A percentile compares a stretch with the other conserved stretches of the same genome.
Evolutionary conservation across 164 flowering plant genomes (phyloP).

Genomic region (Umbellularia californica): DNA sequence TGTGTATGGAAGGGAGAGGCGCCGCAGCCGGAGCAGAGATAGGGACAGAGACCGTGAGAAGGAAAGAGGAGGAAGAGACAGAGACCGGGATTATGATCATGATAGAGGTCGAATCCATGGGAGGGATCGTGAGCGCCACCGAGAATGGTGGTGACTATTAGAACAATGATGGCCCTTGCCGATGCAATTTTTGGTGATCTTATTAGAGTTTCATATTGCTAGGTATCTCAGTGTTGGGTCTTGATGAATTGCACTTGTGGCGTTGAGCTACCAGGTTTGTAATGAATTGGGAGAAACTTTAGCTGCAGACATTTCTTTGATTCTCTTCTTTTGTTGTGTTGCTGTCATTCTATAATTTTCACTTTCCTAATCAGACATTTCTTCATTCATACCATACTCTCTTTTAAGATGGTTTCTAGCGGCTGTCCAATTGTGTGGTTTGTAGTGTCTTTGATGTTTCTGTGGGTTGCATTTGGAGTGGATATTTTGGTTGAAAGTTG

Average conservation of each 20-base stretch:
- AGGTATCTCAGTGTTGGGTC: too few species aligned
- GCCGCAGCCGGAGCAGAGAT: slow-evolving; percentile 49
- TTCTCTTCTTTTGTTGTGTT: background rate
- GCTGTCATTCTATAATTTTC: background rate
- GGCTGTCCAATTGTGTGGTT: too few species aligned
- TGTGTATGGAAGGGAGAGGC: slow-evolving; percentile 45
- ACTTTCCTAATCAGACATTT: too few species aligned
- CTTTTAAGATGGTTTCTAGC: too few species aligned
- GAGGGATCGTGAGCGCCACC: background rate
- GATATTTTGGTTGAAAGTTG: too few species aligned
- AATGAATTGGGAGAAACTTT: background rate
- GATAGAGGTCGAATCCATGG: background rate
- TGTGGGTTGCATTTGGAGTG: too few species aligned
- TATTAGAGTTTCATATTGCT: background rate
- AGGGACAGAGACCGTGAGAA: slow-evolving; percentile 45
- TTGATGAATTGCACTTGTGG: background rate
- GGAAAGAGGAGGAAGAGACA: slow-evolving; percentile 9
- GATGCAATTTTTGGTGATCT: too few species aligned
- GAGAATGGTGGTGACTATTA: background rate
- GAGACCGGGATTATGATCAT: slow-evolving; percentile 1
- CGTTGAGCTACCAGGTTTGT: background rate
- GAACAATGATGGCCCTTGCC: background rate
- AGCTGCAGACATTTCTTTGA: background rate
- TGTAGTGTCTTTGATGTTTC: too few species aligned
- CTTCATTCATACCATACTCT: too few species aligned